Evolutionary conservation across 257 asterid genomes (phyloP), one percentile per base, ranked within the genome.

Genomic region (Paraleonurus japonicus): DNA sequence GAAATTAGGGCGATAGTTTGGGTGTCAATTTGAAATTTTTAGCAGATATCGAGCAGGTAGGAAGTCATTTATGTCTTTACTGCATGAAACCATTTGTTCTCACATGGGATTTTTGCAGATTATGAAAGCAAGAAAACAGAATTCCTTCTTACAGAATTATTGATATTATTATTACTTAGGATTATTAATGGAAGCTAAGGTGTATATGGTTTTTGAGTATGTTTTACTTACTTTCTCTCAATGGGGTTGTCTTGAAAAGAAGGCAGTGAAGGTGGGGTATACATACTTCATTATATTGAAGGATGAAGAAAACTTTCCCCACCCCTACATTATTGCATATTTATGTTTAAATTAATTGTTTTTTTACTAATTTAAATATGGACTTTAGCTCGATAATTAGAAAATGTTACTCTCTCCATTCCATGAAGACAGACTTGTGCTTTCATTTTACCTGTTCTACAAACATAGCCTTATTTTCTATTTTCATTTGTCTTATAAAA

Each of bases 211-310:
- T 54, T 28, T 81, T 76, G 85, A 79, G 86, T 79, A 39, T 20
- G 67, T 62, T 53, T 53, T 72, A 58, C 67, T 67, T 70, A 68
- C 83, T 82, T 80, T 70, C 84, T 79, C 63, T 63, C 80, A 64
- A 65, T 62, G 76, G 85, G n/a, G 50, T 81, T 77, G 81, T 77
- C 69, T 75, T 76, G 71, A 60, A 78, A 24, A 73, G 66, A 75
- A 80, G 81, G 77, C 71, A 72, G 59, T 62, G 58, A 69, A 61
- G 67, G 73, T 69, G 59, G 77, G 73, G 59, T 24, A 6, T n/a
- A n/a, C n/a, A 48, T 48, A 17, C 55, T 48, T 48, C 23, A 48
- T 6, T 48, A 4, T 50, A 4, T 48, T 48, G 23, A 43, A 43
- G 50, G 50, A 12, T 43, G 16, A 43, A 12, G n/a, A 43, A 43